Evolutionary conservation across 257 asterid species (phyloP).

Genomic region (Voacanga thouarsii): DNA sequence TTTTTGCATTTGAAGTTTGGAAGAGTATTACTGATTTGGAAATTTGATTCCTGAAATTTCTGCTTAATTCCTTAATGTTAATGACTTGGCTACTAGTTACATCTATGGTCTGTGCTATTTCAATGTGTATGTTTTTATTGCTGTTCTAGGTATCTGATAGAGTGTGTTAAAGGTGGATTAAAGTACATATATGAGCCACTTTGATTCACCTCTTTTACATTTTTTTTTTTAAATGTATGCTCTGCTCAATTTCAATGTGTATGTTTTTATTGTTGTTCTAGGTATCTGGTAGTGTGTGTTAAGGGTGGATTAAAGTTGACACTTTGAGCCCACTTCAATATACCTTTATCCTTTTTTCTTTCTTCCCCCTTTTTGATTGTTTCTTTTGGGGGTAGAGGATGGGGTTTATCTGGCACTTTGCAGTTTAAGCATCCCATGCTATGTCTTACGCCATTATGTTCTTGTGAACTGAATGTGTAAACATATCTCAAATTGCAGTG

Average conservation of each 20-base stretch:
- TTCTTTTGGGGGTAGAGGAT: not conserved
- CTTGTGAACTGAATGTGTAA: not conserved
- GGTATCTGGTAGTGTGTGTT: not conserved
- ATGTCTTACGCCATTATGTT: not conserved
- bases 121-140: not conserved
- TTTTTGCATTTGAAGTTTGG: not conserved
- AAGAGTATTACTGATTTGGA: not conserved
- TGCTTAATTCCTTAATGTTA: not conserved
- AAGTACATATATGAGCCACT: not conserved
- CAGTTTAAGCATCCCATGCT: not conserved
- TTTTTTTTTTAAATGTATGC: not conserved
- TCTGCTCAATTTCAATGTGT: not conserved
- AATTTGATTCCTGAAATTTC: not conserved
- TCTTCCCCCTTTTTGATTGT: not conserved
- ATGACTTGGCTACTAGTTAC: too few species aligned
- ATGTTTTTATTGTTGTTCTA: not conserved
- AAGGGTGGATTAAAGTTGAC: not conserved
- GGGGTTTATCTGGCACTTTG: not conserved
- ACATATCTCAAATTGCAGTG: slow-evolving; percentile 20
- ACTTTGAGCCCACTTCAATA: not conserved
- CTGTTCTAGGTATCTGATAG: not conserved
- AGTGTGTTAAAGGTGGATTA: not conserved
- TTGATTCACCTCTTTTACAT: not conserved
- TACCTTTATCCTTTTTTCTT: not conserved
- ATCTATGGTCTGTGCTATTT: not conserved